These are phyloP conservation scores for Fusarium succisae DNA, from an alignment of 2,329 filamentous ascomycete species.

Conservation along the genomic window DNA sequence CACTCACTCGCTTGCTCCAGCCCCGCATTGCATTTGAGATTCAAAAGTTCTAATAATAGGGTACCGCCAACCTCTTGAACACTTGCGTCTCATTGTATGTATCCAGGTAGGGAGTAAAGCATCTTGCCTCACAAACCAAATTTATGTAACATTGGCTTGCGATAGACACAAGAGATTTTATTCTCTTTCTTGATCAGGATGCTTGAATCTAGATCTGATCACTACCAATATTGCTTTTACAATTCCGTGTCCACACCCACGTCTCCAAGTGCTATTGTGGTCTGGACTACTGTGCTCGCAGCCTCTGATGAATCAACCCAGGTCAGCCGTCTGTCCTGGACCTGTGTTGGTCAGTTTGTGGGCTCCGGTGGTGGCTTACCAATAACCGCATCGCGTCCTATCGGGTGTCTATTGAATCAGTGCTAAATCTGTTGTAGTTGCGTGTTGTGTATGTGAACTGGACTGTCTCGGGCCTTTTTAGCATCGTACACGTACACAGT, in stretches of 20 bases:
- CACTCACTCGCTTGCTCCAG: background rate
- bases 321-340: background rate
- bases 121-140: background rate
- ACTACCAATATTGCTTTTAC: background rate
- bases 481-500: background rate
- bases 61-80: constrained; percentile 21
- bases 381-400: background rate
- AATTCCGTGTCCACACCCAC: background rate
- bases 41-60: constrained; percentile 33
- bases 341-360: background rate
- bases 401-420: background rate
- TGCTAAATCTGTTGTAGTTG: background rate
- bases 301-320: constrained; percentile 2
- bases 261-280: background rate
- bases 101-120: constrained; percentile 1
- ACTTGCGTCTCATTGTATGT: constrained; percentile 2
- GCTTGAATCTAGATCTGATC: background rate
- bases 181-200: background rate
- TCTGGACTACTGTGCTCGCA: background rate
- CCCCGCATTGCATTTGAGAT: constrained; percentile 23
- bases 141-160: background rate
- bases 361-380: background rate
- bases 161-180: background rate
- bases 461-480: constrained; percentile 3
- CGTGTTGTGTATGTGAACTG: background rate